Percentiles rank a stretch among this genome's conserved stretches.
Evolutionary conservation across 768 basidiomycete species (phyloP).

Genomic region (Calocera cornea): DNA sequence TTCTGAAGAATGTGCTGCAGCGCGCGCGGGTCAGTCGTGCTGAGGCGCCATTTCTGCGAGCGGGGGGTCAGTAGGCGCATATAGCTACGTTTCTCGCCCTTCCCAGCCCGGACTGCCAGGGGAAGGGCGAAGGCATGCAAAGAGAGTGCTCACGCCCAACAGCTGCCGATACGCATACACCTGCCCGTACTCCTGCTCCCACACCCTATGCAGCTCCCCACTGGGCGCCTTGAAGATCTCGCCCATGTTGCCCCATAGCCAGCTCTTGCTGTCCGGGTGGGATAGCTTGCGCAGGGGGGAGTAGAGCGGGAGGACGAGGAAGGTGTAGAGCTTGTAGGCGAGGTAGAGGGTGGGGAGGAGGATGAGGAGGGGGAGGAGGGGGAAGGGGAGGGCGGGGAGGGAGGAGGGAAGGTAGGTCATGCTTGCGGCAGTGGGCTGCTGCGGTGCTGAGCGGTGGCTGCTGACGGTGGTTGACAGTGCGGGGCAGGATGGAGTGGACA

Average conservation of each 20-base stretch:
- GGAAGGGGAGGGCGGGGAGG: neutral
- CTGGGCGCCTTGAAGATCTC: neutral
- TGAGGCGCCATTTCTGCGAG: slow-evolving; percentile 34
- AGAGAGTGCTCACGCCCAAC: neutral
- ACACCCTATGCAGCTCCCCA: neutral
- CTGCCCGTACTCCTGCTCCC: neutral
- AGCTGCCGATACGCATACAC: neutral
- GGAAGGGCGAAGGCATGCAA: neutral
- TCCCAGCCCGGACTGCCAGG: too few relatives aligned
- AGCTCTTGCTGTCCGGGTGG: neutral
- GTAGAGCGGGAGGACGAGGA: neutral
- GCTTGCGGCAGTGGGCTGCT: too few relatives aligned
- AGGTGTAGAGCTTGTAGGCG: neutral
- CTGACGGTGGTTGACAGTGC: too few relatives aligned
- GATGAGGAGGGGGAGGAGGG: neutral
- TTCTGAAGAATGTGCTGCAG: slow-evolving; percentile 62
- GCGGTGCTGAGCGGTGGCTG: too few relatives aligned
- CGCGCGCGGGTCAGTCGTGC: slow-evolving; percentile 68
- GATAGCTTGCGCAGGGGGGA: neutral
- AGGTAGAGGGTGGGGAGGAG: neutral
- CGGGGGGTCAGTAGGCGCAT: too few relatives aligned
- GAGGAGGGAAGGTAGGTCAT: too few relatives aligned
- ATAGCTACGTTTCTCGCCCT: too few relatives aligned
- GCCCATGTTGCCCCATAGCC: neutral
- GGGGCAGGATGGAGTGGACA: too few relatives aligned